These are phyloP conservation scores for Otatea glauca DNA, from an alignment of 176 grass and related monocot species.

Conservation along the genomic window DNA sequence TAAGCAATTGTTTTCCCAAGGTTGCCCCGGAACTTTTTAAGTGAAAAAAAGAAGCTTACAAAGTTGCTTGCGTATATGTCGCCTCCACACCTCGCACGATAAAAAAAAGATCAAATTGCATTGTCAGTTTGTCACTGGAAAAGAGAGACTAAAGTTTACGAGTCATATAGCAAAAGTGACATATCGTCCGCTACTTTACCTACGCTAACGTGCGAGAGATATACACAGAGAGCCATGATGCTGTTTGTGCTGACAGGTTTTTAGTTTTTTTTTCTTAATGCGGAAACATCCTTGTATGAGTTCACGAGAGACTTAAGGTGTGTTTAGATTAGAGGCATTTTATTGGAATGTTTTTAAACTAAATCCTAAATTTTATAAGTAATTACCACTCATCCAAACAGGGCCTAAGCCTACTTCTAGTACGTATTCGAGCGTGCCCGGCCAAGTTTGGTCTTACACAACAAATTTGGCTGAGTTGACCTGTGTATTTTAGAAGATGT, in stretches of 20 bases:
- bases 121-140: constrained; percentile 7
- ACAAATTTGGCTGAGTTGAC: not conserved
- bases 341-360: too few relatives aligned
- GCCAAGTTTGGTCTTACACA: not conserved
- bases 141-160: not conserved
- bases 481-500: constrained; percentile 12
- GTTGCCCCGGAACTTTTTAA: not conserved
- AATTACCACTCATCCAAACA: too few relatives aligned
- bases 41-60: not conserved
- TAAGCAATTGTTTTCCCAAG: not conserved
- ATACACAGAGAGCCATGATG: not conserved
- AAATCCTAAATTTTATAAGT: too few relatives aligned
- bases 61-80: constrained; percentile 22
- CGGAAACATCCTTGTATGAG: constrained; percentile 14
- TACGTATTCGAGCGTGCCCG: not conserved
- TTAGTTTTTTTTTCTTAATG: not conserved
- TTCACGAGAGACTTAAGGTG: not conserved
- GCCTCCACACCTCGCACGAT: constrained; percentile 24
- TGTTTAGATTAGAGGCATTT: too few relatives aligned
- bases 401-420: too few relatives aligned
- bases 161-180: constrained; percentile 13
- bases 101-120: constrained; percentile 18
- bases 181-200: not conserved
- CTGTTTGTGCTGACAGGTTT: not conserved
- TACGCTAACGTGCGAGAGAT: not conserved